Conservation (phyloP, 179 eudicot species). For the Beta macrorhiza region DNA sequence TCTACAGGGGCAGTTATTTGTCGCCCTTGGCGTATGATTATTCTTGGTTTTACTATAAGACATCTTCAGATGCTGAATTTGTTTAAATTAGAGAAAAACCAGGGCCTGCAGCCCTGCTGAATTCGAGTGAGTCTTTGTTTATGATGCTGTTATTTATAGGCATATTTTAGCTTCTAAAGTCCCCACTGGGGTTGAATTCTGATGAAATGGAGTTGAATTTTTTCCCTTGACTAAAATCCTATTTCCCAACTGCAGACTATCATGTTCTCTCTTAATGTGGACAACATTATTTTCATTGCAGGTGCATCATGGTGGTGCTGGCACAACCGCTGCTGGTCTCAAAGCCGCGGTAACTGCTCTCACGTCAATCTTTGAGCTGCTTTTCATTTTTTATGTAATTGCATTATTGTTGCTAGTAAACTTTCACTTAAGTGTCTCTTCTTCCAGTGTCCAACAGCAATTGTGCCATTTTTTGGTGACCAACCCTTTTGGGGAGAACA, state of each 20-base stretch:
- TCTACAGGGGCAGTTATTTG: too few relatives aligned
- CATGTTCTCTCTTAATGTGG: background rate
- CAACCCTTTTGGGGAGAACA: constrained; percentile 91
- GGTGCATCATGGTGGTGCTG: constrained; percentile 98
- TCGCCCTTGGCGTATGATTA: too few relatives aligned
- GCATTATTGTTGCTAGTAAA: background rate
- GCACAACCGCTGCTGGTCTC: constrained; percentile 93
- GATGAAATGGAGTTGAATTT: background rate
- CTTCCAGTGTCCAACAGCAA: constrained; percentile 78
- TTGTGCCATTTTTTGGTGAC: constrained; percentile 90
- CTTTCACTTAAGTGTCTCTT: constrained; percentile 18
- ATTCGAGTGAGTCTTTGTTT: too few relatives aligned
- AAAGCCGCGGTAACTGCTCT: constrained; percentile 71
- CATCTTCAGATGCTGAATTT: too few relatives aligned
- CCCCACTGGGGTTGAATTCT: background rate
- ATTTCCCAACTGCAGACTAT: background rate
- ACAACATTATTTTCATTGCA: constrained; percentile 21
- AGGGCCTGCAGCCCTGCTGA: too few relatives aligned
- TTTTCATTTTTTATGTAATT: background rate
- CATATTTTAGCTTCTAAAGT: background rate
- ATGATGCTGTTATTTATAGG: background rate
- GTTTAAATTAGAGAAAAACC: too few relatives aligned
- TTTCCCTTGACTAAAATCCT: background rate
- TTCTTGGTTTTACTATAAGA: too few relatives aligned
- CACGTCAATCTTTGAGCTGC: background rate